These are phyloP conservation scores for Cyclotella kingstonii DNA, from an alignment of 108 stramenopile genomes.

Conservation along the genomic window DNA sequence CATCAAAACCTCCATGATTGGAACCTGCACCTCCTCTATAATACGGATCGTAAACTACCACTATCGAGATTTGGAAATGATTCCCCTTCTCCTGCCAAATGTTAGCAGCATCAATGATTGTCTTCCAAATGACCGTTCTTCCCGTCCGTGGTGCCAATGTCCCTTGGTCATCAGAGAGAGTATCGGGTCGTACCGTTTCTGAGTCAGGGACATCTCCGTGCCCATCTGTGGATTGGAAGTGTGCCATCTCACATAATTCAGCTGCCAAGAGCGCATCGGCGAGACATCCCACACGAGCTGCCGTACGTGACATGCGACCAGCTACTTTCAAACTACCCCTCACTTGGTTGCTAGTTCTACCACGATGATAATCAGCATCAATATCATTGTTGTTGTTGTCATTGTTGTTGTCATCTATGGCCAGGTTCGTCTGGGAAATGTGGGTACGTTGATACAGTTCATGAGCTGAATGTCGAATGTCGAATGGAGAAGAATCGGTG, in stretches of 20 bases:
- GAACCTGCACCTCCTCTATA: slow-evolving; percentile 74
- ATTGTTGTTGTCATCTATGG: slow-evolving; percentile 12
- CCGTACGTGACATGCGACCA: slow-evolving; percentile 73
- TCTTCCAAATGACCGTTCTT: slow-evolving; percentile 46
- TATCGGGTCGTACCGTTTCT: background rate
- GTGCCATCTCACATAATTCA: slow-evolving; percentile 71
- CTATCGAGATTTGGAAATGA: slow-evolving; percentile 41
- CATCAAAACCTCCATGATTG: slow-evolving; percentile 69
- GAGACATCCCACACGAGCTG: slow-evolving; percentile 60
- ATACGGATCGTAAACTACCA: slow-evolving; percentile 67
- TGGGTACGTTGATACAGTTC: slow-evolving; percentile 83
- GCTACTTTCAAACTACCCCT: slow-evolving; percentile 50
- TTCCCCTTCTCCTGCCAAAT: background rate
- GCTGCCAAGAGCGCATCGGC: slow-evolving; percentile 72
- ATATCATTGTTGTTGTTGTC: background rate
- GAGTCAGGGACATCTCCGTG: background rate
- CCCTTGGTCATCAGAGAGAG: slow-evolving; percentile 13
- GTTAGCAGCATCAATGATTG: slow-evolving; percentile 18
- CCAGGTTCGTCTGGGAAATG: slow-evolving; percentile 31
- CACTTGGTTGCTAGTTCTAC: background rate
- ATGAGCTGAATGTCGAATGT: slow-evolving; percentile 38
- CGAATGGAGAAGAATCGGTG: background rate
- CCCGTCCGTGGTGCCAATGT: slow-evolving; percentile 44
- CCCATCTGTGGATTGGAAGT: slow-evolving; percentile 5
- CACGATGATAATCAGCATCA: background rate